Conservation (phyloP, 73 alveolate genomes). For the Paraurostyla sp. region DNA sequence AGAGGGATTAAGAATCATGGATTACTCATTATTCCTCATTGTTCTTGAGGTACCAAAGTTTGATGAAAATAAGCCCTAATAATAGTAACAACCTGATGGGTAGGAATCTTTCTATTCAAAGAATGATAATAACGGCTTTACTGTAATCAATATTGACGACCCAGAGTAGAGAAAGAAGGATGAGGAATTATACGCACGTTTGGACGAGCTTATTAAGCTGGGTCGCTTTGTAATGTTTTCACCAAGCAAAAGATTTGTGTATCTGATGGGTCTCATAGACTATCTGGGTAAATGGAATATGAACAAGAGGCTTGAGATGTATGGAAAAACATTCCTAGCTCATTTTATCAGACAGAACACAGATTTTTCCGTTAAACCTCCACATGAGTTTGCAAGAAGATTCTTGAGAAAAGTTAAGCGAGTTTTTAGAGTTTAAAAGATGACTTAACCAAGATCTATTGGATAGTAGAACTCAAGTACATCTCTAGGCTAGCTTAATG, state of each 20-base stretch:
- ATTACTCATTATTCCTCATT: constrained; percentile 72
- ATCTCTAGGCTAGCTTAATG: no score
- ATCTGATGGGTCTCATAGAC: constrained; percentile 72
- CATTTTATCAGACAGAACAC: constrained; percentile 57
- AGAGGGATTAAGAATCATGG: constrained; percentile 70
- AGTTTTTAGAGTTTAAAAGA: constrained; percentile 49
- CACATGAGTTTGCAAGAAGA: constrained; percentile 72
- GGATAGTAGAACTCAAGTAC: no score
- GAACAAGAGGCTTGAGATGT: constrained; percentile 69
- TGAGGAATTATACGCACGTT: constrained; percentile 14
- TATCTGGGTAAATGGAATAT: constrained; percentile 69
- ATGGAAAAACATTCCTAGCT: constrained; percentile 67
- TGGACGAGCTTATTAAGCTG: constrained; percentile 32
- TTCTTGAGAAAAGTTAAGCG: constrained; percentile 70
- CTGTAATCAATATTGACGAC: neutral
- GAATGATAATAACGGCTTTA: no score
- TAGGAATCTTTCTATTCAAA: no score
- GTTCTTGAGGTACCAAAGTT: constrained; percentile 43
- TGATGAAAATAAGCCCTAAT: constrained; percentile 28
- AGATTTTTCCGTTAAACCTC: constrained; percentile 75
- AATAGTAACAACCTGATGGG: no score
- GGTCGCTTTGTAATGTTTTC: constrained; percentile 69
- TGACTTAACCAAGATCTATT: no score
- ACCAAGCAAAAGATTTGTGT: constrained; percentile 59
- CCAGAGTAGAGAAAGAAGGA: constrained; percentile 42